Conservation (phyloP, 169 alveolate genomes). For the Neospora caninum region DNA sequence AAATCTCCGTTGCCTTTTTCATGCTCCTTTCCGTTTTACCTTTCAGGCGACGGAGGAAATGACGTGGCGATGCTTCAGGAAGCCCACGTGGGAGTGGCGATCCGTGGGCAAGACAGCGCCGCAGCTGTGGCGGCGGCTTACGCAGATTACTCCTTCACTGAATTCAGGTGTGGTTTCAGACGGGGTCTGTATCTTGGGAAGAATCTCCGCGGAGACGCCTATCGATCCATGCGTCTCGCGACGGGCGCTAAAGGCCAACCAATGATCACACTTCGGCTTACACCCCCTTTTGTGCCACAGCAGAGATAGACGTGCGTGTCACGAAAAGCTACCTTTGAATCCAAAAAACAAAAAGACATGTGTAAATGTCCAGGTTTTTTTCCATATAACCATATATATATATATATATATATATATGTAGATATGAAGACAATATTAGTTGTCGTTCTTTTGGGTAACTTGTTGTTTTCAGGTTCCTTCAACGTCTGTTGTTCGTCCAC, state of each 20-base stretch:
- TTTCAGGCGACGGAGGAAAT: conserved; percentile 99
- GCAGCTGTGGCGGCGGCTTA: conserved; percentile 84
- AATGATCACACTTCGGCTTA: too few species aligned
- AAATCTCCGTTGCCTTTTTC: too few species aligned
- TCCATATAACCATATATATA: neutral
- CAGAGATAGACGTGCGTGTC: too few species aligned
- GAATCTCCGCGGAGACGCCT: neutral
- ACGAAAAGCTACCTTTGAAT: too few species aligned
- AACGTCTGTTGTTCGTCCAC: conserved; percentile 86
- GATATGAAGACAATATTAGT: neutral
- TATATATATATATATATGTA: neutral
- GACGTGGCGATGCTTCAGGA: conserved; percentile 98
- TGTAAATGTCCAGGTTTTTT: too few species aligned
- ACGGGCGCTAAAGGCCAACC: too few species aligned
- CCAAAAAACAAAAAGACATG: too few species aligned
- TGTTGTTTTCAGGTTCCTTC: conserved; percentile 81
- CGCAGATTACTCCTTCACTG: conserved; percentile 64
- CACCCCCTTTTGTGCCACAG: too few species aligned
- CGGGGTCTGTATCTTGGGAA: conserved; percentile 64
- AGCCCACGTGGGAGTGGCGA: conserved; percentile 99
- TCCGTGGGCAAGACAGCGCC: conserved; percentile 94
- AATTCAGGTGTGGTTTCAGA: conserved; percentile 66
- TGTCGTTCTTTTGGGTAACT: neutral
- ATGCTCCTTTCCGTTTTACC: too few species aligned
- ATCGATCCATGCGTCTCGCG: too few species aligned